phyloP scores from a whole-genome alignment of 2,329 filamentous ascomycete species.

The Cladosporium austrohemisphaericum region DNA sequence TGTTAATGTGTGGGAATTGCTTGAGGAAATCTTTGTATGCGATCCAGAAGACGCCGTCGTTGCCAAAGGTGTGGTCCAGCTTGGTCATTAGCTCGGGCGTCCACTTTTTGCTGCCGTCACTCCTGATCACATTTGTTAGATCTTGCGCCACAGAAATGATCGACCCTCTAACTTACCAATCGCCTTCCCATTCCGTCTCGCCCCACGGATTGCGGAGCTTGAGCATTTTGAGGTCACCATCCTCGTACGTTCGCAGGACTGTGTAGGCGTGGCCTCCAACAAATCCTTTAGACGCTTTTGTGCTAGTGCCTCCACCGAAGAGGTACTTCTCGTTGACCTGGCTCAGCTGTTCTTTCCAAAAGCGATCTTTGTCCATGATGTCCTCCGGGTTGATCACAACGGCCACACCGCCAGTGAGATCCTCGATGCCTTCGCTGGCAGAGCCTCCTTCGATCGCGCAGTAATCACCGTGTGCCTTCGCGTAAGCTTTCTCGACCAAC shows the following conservation, averaged over 20 bases:
- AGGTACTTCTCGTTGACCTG: slow-evolving; percentile 78
- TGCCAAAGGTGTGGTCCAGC: slow-evolving; percentile 29
- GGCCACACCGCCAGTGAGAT: slow-evolving; percentile 63
- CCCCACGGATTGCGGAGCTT: slow-evolving; percentile 73
- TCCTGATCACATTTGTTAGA: slow-evolving; percentile 28
- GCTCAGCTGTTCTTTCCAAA: slow-evolving; percentile 78
- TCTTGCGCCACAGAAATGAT: too few species aligned
- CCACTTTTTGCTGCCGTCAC: slow-evolving; percentile 80
- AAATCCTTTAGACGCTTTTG: slow-evolving; percentile 47
- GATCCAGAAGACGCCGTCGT: slow-evolving; percentile 55
- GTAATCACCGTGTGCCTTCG: slow-evolving; percentile 80
- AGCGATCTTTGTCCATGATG: slow-evolving; percentile 72
- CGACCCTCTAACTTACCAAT: slow-evolving; percentile 61
- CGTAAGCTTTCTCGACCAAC: slow-evolving; percentile 76
- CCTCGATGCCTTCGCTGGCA: slow-evolving; percentile 59
- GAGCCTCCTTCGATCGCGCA: slow-evolving; percentile 70
- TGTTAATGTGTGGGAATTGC: slow-evolving; percentile 58
- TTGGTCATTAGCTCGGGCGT: slow-evolving; percentile 72
- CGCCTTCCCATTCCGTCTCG: slow-evolving; percentile 72
- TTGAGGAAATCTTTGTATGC: slow-evolving; percentile 56
- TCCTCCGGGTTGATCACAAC: slow-evolving; percentile 66
- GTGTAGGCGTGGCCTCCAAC: slow-evolving; percentile 59
- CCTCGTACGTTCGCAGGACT: slow-evolving; percentile 49
- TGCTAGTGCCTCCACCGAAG: slow-evolving; percentile 60
- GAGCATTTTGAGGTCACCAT: slow-evolving; percentile 43